These are phyloP conservation scores for Hyaloperonospora arabidopsidis DNA, from an alignment of 352 stramenopile genomes.

Conservation along the genomic window DNA sequence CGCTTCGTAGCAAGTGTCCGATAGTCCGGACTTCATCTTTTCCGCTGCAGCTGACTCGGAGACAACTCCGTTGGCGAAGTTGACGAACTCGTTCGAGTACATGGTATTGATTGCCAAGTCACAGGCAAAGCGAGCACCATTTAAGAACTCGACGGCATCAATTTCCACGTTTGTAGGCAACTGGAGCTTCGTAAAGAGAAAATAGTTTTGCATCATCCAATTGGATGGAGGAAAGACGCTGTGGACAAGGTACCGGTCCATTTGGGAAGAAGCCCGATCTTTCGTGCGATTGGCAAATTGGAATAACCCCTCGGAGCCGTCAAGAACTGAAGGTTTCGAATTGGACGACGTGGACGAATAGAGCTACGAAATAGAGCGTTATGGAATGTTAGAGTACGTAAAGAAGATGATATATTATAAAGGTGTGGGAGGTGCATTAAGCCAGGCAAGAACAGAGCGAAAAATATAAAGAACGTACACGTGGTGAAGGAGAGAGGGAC, in stretches of 20 bases:
- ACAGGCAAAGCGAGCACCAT: slow-evolving; percentile 41
- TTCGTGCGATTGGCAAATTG: slow-evolving; percentile 24
- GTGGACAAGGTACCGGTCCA: slow-evolving; percentile 27
- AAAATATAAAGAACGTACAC: slow-evolving; percentile 3
- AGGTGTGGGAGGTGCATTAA: neutral
- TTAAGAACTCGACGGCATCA: slow-evolving; percentile 42
- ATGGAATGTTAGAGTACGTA: slow-evolving; percentile 1
- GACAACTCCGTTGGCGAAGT: slow-evolving; percentile 36
- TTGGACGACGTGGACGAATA: slow-evolving; percentile 22
- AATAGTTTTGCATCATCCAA: slow-evolving; percentile 27
- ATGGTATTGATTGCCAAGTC: slow-evolving; percentile 44
- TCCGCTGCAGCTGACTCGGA: slow-evolving; percentile 33
- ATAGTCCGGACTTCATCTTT: slow-evolving; percentile 30
- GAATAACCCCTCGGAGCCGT: slow-evolving; percentile 25
- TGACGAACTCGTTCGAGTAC: slow-evolving; percentile 49
- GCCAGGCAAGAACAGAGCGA: neutral
- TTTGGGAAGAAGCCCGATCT: slow-evolving; percentile 13
- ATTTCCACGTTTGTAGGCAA: slow-evolving; percentile 41
- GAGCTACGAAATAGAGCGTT: slow-evolving; percentile 3
- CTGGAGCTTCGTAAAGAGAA: slow-evolving; percentile 43
- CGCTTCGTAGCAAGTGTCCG: slow-evolving; percentile 39
- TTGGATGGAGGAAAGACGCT: slow-evolving; percentile 34
- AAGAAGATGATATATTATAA: neutral
- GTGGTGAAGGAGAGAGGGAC: slow-evolving; percentile 6
- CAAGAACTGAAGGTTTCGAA: slow-evolving; percentile 21